Evolutionary conservation across 2,329 filamentous ascomycete species (phyloP), one percentile per base, ranked within the genome.

Genomic region (Fusarium poae): DNA sequence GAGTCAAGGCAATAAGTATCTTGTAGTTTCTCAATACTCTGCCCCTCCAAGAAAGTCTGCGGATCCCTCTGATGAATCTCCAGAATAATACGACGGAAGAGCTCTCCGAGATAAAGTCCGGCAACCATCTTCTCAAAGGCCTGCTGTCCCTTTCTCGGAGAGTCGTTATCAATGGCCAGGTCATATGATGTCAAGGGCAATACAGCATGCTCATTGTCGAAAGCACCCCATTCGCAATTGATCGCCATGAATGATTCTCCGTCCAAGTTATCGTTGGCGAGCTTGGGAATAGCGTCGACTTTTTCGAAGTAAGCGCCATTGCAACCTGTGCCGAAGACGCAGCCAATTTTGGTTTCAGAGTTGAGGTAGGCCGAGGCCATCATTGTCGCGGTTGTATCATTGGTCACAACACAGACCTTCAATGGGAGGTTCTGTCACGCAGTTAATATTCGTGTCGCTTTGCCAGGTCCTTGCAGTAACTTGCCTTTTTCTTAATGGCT

Each of bases 231-330:
- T 80, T 98, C 95, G 82, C 94, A 97, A 84, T 97, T 97, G 82
- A 98, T 97, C 51, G 93, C 94, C 86, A 97, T 97, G 40, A 89
- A 89, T 57, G 94, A 90, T 1, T 62, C 34, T 0, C 92, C 84
- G 43, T 93, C 91, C 30, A 98, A 87, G 73, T 96, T 95, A 85
- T 97, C 88, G 81, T 97, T 90, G 11, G 91, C 93, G 44, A 99
- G 88, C 85, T 99, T 99, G 68, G 94, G 94, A 67, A 98, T 93
- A 12, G 91, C 92, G 67, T 93, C 93, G 68, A 89, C 92, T 75
- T 96, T 82, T 81, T 99, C 96, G 91, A 99, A 97, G 83, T 99
- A 99, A 27, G 96, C 96, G 35, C 95, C 96, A 76, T 99, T 99
- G 83, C 96, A 97, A 58, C 96, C 96, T 8, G 96, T 99, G 74